A percentile compares a stretch with the other conserved stretches of the same genome.
These are phyloP conservation scores for Coprinopsis marcescibilis DNA, from an alignment of 768 basidiomycete species.

Conservation along the genomic window DNA sequence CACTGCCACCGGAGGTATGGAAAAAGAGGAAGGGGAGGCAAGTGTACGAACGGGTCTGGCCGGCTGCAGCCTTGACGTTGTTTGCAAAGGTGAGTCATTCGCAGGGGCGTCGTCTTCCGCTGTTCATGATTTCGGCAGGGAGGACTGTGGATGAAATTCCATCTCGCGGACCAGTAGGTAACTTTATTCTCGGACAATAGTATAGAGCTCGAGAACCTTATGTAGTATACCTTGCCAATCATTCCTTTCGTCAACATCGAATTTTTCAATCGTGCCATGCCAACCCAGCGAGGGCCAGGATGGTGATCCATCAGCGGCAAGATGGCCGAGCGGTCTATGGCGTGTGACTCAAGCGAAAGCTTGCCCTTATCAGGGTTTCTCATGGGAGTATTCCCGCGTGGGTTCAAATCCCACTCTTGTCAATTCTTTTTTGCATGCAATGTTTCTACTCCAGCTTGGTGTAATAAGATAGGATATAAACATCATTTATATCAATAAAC, in stretches of 20 bases:
- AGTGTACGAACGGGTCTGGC: constrained; percentile 53
- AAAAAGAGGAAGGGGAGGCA: constrained; percentile 42
- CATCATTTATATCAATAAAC: too few relatives aligned
- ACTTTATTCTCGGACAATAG: too few relatives aligned
- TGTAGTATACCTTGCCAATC: neutral
- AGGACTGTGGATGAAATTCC: constrained; percentile 54
- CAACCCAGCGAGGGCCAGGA: neutral
- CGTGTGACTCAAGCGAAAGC: constrained; percentile 51
- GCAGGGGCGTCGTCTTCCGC: neutral
- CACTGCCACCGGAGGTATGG: constrained; percentile 61
- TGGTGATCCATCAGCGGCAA: constrained; percentile 28
- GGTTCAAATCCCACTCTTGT: constrained; percentile 41
- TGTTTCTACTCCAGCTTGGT: too few relatives aligned
- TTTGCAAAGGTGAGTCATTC: constrained; percentile 50
- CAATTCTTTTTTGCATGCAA: constrained; percentile 18
- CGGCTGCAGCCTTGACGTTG: constrained; percentile 57
- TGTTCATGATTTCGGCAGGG: constrained; percentile 29
- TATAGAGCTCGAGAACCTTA: too few relatives aligned
- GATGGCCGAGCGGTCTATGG: constrained; percentile 62
- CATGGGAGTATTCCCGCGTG: constrained; percentile 33
- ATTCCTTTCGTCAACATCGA: neutral
- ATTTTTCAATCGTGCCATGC: neutral
- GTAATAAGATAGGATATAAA: too few relatives aligned
- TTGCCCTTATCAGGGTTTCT: constrained; percentile 27
- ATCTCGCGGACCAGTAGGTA: constrained; percentile 17